Base-by-base conservation (phyloP, 2,329 filamentous ascomycete species). In the Acrodontium crateriforme region DNA sequence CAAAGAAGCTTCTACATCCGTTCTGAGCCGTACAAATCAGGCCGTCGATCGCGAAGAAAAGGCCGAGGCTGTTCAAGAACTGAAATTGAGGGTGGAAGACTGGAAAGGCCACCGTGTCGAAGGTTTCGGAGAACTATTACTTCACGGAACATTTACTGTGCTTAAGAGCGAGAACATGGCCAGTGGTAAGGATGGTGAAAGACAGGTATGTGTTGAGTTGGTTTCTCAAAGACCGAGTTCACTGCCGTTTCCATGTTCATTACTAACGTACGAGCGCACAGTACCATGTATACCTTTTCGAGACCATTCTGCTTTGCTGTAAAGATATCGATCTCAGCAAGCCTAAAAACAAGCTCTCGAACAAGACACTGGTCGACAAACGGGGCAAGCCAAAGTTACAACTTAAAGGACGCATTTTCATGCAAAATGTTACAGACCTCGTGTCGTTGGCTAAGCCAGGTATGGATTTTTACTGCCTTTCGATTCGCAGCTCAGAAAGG, bases 371-470 rank as follows among this genome's bases (percentile, higher is more conserved):
- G 10, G 67, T 72, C 32, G 81, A 74, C 53, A 75, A 71, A 51
- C 79, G 72, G 45, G 78, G 78, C 22, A 93, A 87, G 56, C 60
- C 65, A 16, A 71, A 69, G 41, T 65, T 95, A 36, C 85, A 94
- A 55, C 67, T 98, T 16, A 98, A 98, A 57, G 89, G 89, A 20
- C 74, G 89, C 28, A 98, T 98, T 46, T 95, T 94, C 59, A 95
- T 98, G 85, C 84, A 85, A 42, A 98, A 98, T 49, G 87, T 98
- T 30, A 95, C 85, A 20, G 83, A 94, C 53, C 77, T 93, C n/a
- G 65, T 93, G 22, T 85, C 79, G 11, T 65, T 89, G 34, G 74
- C 78, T 27, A 93, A 85, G 54, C 81, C 83, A 56, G 84, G 85
- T 91, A 70, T 50, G 69, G 50, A 32, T 9, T 22, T 34, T 25